Percentiles rank a stretch among this genome's conserved stretches.
Conservation (phyloP, 2,329 filamentous ascomycete genomes). For the Diatrype stigma region DNA sequence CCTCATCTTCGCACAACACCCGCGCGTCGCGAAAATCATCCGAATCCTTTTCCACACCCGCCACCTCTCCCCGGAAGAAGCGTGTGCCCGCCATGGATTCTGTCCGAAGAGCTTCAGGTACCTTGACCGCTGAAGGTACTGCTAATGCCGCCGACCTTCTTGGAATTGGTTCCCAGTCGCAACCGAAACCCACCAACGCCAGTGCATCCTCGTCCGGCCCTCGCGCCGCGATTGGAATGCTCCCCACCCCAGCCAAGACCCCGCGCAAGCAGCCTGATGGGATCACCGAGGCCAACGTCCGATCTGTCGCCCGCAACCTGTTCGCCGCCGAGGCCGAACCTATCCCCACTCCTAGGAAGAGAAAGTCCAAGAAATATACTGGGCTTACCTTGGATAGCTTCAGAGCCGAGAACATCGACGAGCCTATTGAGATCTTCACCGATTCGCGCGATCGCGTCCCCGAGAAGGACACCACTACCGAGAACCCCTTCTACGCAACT, state of each 20-base stretch:
- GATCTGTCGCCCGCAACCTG: constrained; percentile 55
- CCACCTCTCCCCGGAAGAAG: constrained; percentile 48
- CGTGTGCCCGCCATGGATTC: constrained; percentile 42
- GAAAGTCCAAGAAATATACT: constrained; percentile 52
- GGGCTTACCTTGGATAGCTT: constrained; percentile 56
- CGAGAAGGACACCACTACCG: constrained; percentile 57
- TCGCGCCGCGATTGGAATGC: constrained; percentile 49
- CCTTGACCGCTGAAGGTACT: constrained; percentile 40
- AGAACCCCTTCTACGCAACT: constrained; percentile 68
- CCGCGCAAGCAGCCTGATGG: constrained; percentile 58
- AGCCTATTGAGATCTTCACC: constrained; percentile 68
- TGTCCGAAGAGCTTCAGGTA: constrained; percentile 43
- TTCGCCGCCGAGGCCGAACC: constrained; percentile 57
- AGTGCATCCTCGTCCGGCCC: constrained; percentile 30
- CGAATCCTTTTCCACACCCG: constrained; percentile 38
- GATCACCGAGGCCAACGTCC: constrained; percentile 47
- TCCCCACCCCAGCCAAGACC: constrained; percentile 77
- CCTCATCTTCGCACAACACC: constrained; percentile 22
- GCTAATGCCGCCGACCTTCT: constrained; percentile 40
- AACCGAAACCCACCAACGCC: constrained; percentile 22
- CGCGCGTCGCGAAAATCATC: constrained; percentile 21
- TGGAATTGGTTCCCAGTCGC: constrained; percentile 27
- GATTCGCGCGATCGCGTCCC: constrained; percentile 77
- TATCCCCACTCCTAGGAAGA: constrained; percentile 57
- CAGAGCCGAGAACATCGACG: constrained; percentile 49